phyloP scores from a whole-genome alignment of 2,329 filamentous ascomycete genomes.

The Diaporthe humulicola region DNA sequence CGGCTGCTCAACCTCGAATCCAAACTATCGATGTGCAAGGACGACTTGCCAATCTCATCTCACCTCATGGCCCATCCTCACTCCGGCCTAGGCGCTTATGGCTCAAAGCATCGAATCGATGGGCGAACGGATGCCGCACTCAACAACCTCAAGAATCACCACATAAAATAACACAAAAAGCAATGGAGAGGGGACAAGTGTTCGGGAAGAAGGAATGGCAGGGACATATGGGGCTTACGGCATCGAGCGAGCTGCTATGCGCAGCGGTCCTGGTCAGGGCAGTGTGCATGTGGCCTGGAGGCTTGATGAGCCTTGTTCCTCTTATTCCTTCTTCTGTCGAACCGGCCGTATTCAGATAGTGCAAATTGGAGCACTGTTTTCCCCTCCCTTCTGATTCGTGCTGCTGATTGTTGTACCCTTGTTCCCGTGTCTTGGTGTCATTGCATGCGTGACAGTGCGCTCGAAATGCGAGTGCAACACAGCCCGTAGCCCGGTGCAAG shows the following conservation, averaged over 20 bases:
- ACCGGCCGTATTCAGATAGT: slow-evolving; percentile 7
- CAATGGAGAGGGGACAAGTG: slow-evolving; percentile 12
- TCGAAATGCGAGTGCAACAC: neutral
- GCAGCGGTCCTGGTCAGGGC: neutral
- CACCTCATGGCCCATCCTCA: neutral
- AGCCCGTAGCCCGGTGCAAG: neutral
- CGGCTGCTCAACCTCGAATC: neutral
- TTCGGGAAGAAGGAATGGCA: neutral
- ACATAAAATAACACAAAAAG: slow-evolving; percentile 11
- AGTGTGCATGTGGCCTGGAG: neutral
- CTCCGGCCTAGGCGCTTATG: neutral
- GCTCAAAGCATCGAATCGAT: neutral
- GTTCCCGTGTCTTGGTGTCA: neutral
- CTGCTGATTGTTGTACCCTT: neutral
- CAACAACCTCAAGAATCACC: neutral
- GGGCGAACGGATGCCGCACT: neutral
- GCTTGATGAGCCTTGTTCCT: slow-evolving; percentile 2
- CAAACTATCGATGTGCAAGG: neutral
- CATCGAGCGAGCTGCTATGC: slow-evolving; percentile 15
- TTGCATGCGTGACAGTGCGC: neutral
- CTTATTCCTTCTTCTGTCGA: neutral
- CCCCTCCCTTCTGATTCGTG: neutral
- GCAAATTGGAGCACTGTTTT: slow-evolving; percentile 26
- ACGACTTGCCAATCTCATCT: neutral
- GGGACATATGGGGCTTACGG: neutral